Percentiles rank a stretch among this genome's conserved stretches.
Evolutionary conservation across 345 rosid genomes (phyloP).

Genomic region (Cardamine resedifolia): DNA sequence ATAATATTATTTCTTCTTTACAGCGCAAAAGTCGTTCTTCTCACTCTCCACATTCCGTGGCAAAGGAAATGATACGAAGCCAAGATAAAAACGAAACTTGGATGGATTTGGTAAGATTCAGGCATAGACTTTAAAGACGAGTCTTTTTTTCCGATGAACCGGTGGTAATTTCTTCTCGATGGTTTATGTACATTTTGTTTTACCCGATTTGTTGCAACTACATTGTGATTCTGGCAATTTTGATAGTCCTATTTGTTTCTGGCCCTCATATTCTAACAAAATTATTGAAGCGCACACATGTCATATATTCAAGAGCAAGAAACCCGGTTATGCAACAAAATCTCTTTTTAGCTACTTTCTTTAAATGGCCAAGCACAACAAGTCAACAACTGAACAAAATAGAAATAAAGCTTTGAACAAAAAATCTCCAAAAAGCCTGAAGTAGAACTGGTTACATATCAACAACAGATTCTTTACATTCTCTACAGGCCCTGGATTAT

Average conservation of each 20-base stretch:
- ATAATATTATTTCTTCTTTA: conserved; percentile 14
- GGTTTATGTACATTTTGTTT: conserved; percentile 18
- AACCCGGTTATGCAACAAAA: background rate
- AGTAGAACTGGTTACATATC: conserved; percentile 13
- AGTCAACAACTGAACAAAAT: background rate
- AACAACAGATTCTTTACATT: background rate
- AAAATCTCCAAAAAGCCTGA: conserved; percentile 3
- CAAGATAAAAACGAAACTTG: conserved; percentile 38
- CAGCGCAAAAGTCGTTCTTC: conserved; percentile 84
- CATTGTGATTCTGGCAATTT: conserved; percentile 18
- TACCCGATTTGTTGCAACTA: background rate
- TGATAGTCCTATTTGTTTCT: conserved; percentile 6
- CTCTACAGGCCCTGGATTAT: conserved; percentile 3
- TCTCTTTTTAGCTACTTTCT: background rate
- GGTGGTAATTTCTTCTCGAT: background rate
- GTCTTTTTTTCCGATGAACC: background rate
- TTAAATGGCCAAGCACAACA: background rate
- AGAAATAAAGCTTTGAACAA: background rate
- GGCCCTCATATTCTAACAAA: background rate
- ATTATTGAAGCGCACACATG: background rate
- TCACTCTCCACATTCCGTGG: conserved; percentile 78
- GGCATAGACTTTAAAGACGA: background rate
- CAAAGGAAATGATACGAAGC: conserved; percentile 80
- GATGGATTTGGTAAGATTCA: background rate
- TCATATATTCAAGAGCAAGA: background rate